A percentile compares a stretch with the other conserved stretches of the same genome.
phyloP scores from a whole-genome alignment of 164 flowering plant species.

The Akebia trifoliata region DNA sequence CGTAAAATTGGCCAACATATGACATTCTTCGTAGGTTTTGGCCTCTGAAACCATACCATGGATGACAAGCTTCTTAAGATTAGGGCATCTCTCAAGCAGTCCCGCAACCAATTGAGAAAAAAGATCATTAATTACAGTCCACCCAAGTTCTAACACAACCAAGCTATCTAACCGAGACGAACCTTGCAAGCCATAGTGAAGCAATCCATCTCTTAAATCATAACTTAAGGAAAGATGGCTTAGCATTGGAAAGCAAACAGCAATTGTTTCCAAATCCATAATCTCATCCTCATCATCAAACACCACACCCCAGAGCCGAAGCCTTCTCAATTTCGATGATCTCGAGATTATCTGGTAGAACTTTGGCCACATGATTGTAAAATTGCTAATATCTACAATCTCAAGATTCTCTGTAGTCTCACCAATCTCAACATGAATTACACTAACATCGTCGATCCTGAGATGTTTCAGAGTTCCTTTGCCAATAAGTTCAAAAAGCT shows the following conservation, averaged over 20 bases:
- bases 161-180: slow-evolving; percentile 58
- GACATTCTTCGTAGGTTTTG: slow-evolving; percentile 32
- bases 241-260: slow-evolving; percentile 60
- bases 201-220: slow-evolving; percentile 57
- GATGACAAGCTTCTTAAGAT: slow-evolving; percentile 36
- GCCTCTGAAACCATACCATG: slow-evolving; percentile 31
- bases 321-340: slow-evolving; percentile 64
- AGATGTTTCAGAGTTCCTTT: slow-evolving; percentile 65
- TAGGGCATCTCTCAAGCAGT: slow-evolving; percentile 34
- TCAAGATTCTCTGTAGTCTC: slow-evolving; percentile 74
- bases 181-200: slow-evolving; percentile 63
- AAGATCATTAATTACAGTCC: slow-evolving; percentile 61
- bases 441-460: slow-evolving; percentile 83
- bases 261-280: slow-evolving; percentile 74
- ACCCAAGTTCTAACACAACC: slow-evolving; percentile 70
- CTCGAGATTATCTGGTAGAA: slow-evolving; percentile 75
- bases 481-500: slow-evolving; percentile 67
- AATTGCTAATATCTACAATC: slow-evolving; percentile 79
- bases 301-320: slow-evolving; percentile 79
- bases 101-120: slow-evolving; percentile 47
- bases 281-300: slow-evolving; percentile 82
- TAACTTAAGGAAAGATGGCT: slow-evolving; percentile 65
- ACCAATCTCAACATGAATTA: slow-evolving; percentile 74
- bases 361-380: slow-evolving; percentile 76
- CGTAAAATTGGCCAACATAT: slow-evolving; percentile 28